Evolutionary conservation across 1,284 basidiomycete genomes (phyloP).

Genomic region (Apiotrichum veenhuisii): DNA sequence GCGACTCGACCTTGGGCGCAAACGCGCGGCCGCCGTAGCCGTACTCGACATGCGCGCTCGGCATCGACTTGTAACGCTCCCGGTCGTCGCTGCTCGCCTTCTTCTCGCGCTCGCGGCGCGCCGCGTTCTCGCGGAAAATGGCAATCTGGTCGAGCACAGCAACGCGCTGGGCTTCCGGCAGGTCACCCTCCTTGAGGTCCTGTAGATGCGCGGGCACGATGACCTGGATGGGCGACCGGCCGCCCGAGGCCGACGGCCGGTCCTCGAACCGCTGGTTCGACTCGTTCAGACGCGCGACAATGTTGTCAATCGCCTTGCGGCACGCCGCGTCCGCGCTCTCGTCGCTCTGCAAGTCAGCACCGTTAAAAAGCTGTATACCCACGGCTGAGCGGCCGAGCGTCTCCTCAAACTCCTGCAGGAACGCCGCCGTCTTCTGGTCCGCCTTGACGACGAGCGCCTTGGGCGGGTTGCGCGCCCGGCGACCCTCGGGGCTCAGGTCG

Average conservation of each 20-base stretch:
- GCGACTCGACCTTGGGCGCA: slow-evolving; percentile 2
- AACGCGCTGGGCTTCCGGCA: slow-evolving; percentile 91
- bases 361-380: slow-evolving; percentile 32
- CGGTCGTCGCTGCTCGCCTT: slow-evolving; percentile 60
- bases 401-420: slow-evolving; percentile 75
- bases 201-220: slow-evolving; percentile 90
- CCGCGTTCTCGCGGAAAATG: slow-evolving; percentile 81
- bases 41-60: slow-evolving; percentile 20
- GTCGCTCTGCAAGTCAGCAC: slow-evolving; percentile 37
- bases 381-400: slow-evolving; percentile 77
- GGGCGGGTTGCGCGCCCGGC: slow-evolving; percentile 65
- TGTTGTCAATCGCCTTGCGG: slow-evolving; percentile 42
- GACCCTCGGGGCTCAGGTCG: slow-evolving; percentile 60
- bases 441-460: slow-evolving; percentile 89
- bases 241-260: slow-evolving; percentile 9
- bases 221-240: slow-evolving; percentile 38
- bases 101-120: slow-evolving; percentile 80
- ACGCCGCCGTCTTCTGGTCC: slow-evolving; percentile 84
- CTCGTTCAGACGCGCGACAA: slow-evolving; percentile 44
- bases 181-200: slow-evolving; percentile 88
- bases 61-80: slow-evolving; percentile 32
- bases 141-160: slow-evolving; percentile 93
- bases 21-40: slow-evolving; percentile 33
- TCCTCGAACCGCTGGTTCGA: slow-evolving; percentile 30
- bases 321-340: slow-evolving; percentile 44